phyloP scores from a whole-genome alignment of 2,329 filamentous ascomycete genomes.

The Acrocalymma vagum region DNA sequence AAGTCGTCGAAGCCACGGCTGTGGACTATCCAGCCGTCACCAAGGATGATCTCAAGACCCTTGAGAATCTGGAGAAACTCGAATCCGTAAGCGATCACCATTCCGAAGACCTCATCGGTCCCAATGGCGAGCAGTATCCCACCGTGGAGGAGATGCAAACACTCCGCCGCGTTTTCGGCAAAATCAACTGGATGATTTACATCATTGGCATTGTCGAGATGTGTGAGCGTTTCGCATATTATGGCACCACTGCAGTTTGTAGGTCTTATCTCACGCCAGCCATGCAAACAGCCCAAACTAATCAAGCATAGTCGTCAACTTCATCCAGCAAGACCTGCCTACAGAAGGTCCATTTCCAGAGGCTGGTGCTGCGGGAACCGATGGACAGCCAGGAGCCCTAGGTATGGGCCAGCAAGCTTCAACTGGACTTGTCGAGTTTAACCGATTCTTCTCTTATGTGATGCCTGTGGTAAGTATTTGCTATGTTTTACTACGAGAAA shows the following conservation, averaged over 20 bases:
- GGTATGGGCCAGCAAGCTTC: constrained; percentile 36
- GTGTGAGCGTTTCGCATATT: constrained; percentile 40
- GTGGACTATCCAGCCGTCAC: constrained; percentile 14
- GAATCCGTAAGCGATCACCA: no score
- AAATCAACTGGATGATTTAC: constrained; percentile 39
- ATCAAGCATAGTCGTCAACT: constrained; percentile 32
- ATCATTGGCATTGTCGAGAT: constrained; percentile 41
- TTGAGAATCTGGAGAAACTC: constrained; percentile 18
- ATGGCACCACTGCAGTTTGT: constrained; percentile 41
- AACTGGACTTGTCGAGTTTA: constrained; percentile 31
- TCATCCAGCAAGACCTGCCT: constrained; percentile 55
- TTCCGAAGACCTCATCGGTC: constrained; percentile 20
- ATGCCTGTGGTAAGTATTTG: constrained; percentile 31
- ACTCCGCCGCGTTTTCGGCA: constrained; percentile 40
- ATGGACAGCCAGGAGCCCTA: constrained; percentile 37
- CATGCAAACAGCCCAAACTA: constrained; percentile 1
- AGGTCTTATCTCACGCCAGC: neutral
- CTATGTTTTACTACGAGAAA: constrained; percentile 1
- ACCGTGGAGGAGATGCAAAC: constrained; percentile 36
- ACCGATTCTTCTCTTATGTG: constrained; percentile 30
- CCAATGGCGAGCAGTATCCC: constrained; percentile 35
- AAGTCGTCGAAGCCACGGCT: constrained; percentile 23
- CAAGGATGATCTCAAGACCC: constrained; percentile 6
- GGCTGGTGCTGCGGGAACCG: constrained; percentile 50
- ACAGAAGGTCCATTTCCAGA: constrained; percentile 57